Evolutionary conservation across 139 green algal genomes (phyloP).

Genomic region (Chlorella sp.): DNA sequence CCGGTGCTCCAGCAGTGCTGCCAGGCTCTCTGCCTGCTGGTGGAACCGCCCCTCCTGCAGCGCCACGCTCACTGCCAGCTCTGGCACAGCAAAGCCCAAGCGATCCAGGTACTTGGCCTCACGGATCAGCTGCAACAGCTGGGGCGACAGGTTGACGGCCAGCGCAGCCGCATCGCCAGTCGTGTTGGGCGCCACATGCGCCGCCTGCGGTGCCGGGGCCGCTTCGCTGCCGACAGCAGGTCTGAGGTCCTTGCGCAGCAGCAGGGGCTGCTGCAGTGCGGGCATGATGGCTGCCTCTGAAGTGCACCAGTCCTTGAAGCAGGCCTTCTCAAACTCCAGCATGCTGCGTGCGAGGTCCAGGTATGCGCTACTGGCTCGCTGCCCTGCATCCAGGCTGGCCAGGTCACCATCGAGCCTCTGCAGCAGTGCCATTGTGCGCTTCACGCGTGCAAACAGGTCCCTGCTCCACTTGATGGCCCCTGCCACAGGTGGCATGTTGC

Average conservation of each 20-base stretch:
- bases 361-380: not conserved
- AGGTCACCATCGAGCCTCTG: constrained; percentile 57
- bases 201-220: not conserved
- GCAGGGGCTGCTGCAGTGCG: constrained; percentile 79
- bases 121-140: constrained; percentile 72
- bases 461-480: constrained; percentile 88
- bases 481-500: constrained; percentile 85
- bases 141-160: constrained; percentile 77
- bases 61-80: constrained; percentile 80
- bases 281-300: constrained; percentile 66
- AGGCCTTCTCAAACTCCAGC: constrained; percentile 88
- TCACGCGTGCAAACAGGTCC: constrained; percentile 76
- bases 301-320: constrained; percentile 73
- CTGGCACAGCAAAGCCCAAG: constrained; percentile 86
- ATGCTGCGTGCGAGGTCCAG: constrained; percentile 65
- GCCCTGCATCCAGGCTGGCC: constrained; percentile 26
- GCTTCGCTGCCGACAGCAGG: not conserved
- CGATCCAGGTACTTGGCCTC: constrained; percentile 89
- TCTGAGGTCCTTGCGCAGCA: constrained; percentile 3
- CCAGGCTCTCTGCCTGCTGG: constrained; percentile 41
- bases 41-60: constrained; percentile 83
- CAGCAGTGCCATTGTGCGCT: constrained; percentile 84
- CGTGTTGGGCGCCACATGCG: not conserved
- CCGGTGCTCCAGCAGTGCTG: constrained; percentile 77
- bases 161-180: constrained; percentile 30